Evolutionary conservation across 305 asterid species (phyloP).

Genomic region (Fraxinus nigra): DNA sequence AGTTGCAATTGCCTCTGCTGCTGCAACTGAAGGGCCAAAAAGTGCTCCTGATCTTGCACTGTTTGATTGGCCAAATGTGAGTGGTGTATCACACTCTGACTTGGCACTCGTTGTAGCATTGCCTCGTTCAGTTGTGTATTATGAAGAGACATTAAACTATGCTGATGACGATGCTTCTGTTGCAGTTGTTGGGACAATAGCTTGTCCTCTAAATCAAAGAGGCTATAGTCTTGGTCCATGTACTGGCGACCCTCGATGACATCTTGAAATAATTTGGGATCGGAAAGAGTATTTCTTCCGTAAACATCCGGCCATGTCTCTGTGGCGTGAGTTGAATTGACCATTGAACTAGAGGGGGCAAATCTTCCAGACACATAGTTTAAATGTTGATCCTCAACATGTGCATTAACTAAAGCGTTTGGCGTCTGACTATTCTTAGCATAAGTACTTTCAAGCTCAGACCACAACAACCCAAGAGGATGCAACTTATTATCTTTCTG

Average conservation of each 20-base stretch:
- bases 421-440: slow-evolving; percentile 41
- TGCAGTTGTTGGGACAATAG: slow-evolving; percentile 51
- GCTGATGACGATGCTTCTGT: slow-evolving; percentile 53
- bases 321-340: slow-evolving; percentile 38
- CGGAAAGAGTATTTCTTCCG: slow-evolving; percentile 46
- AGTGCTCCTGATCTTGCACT: slow-evolving; percentile 63
- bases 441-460: slow-evolving; percentile 77
- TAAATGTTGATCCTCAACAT: slow-evolving; percentile 41
- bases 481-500: slow-evolving; percentile 54
- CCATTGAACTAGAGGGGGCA: slow-evolving; percentile 39
- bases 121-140: slow-evolving; percentile 53
- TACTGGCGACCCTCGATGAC: slow-evolving; percentile 47
- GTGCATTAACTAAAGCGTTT: slow-evolving; percentile 32
- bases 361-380: slow-evolving; percentile 49
- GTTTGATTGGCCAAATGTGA: slow-evolving; percentile 56
- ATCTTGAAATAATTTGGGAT: slow-evolving; percentile 54
- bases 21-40: slow-evolving; percentile 66
- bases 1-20: slow-evolving; percentile 69
- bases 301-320: slow-evolving; percentile 57
- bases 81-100: slow-evolving; percentile 52
- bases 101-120: slow-evolving; percentile 48
- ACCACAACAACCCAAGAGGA: slow-evolving; percentile 82
- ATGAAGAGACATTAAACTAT: slow-evolving; percentile 47
- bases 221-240: slow-evolving; percentile 48
- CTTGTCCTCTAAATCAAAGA: slow-evolving; percentile 60